Conservation (phyloP, 345 rosid species). For the Melaleuca alternifolia region DNA sequence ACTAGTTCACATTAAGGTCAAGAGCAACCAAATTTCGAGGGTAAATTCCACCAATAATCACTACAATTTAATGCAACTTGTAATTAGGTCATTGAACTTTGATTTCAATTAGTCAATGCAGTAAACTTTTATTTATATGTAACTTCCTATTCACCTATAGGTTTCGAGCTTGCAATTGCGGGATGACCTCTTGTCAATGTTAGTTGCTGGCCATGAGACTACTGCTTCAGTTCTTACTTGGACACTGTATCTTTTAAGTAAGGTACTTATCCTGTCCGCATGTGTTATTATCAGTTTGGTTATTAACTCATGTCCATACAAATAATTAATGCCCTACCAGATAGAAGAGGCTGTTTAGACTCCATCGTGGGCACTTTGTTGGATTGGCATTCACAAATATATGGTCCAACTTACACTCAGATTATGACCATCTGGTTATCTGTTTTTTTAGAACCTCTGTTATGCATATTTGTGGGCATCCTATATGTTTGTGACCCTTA, state of each 20-base stretch:
- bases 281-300: neutral
- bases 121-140: neutral
- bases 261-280: conserved; percentile 33
- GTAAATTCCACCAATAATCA: neutral
- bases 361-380: neutral
- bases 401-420: neutral
- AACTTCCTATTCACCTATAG: conserved; percentile 12
- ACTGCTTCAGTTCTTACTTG: conserved; percentile 95
- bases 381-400: neutral
- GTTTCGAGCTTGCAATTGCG: conserved; percentile 78
- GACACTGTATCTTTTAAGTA: conserved; percentile 91
- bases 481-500: neutral
- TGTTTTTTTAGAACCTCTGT: neutral
- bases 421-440: neutral
- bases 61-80: neutral
- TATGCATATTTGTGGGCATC: neutral
- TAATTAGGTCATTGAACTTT: neutral
- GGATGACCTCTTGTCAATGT: conserved; percentile 91
- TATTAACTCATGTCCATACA: neutral
- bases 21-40: neutral
- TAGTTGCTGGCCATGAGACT: conserved; percentile 97
- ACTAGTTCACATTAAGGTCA: neutral
- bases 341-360: neutral
- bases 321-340: neutral
- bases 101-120: neutral